Evolutionary conservation across 805 yeast genomes (phyloP).

Genomic region (Schwanniomyces occidentalis): DNA sequence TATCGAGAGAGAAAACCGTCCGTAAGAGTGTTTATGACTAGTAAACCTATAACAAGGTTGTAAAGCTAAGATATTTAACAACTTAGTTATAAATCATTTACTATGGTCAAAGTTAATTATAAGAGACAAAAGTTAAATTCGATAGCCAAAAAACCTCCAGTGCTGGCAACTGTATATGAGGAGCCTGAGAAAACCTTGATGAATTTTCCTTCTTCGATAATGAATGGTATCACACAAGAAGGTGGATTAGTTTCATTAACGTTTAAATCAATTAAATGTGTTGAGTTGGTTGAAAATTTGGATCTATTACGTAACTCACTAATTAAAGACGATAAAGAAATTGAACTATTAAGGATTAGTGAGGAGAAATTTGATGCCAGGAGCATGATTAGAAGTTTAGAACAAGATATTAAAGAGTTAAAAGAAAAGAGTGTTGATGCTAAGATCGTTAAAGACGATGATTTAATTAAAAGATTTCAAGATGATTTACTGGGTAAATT

Average conservation of each 20-base stretch:
- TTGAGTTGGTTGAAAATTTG: conserved; percentile 34
- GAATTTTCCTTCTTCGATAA: conserved; percentile 30
- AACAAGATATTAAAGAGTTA: conserved; percentile 20
- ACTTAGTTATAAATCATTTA: too few relatives aligned
- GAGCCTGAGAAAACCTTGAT: conserved; percentile 20
- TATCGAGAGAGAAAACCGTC: too few relatives aligned
- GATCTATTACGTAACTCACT: conserved; percentile 32
- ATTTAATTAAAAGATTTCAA: conserved; percentile 6
- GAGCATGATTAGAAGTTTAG: conserved; percentile 17
- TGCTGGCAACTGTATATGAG: conserved; percentile 14
- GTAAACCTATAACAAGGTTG: too few relatives aligned
- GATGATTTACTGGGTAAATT: conserved; percentile 13
- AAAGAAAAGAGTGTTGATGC: conserved; percentile 3
- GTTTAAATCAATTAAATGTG: conserved; percentile 40
- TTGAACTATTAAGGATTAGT: conserved; percentile 15
- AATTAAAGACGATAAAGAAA: conserved; percentile 14
- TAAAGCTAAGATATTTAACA: too few relatives aligned
- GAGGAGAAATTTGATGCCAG: conserved; percentile 18
- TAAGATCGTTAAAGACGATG: conserved; percentile 3
- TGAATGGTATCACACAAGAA: conserved; percentile 41
- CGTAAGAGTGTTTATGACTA: too few relatives aligned
- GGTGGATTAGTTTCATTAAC: conserved; percentile 44
- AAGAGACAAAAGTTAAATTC: conserved; percentile 10
- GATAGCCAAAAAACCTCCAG: conserved; percentile 7
- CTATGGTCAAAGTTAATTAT: conserved; percentile 3